Conservation (phyloP, 768 basidiomycete genomes). For the Mycena albidolilacea region DNA sequence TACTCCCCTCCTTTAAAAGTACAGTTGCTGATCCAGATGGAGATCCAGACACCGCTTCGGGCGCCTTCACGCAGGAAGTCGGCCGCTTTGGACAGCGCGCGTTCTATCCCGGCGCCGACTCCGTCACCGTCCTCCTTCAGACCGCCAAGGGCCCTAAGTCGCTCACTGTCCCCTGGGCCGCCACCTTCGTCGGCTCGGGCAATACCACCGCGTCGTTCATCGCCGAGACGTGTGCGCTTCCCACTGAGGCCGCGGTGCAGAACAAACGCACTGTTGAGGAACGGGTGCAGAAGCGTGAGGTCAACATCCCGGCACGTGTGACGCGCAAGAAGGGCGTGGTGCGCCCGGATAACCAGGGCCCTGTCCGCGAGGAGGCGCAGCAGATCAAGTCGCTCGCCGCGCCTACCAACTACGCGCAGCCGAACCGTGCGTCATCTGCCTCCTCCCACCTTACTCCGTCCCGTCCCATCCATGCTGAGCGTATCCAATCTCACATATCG, state of each 20-base stretch:
- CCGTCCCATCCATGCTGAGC: too few relatives aligned
- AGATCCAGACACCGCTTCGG: conserved; percentile 24
- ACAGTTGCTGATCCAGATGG: background rate
- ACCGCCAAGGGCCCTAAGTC: conserved; percentile 22
- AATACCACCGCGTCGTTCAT: conserved; percentile 38
- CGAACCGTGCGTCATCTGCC: conserved; percentile 22
- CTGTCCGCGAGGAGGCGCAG: background rate
- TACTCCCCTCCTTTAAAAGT: too few relatives aligned
- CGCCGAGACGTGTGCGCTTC: conserved; percentile 24
- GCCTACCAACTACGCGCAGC: conserved; percentile 15
- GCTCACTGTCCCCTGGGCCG: conserved; percentile 38
- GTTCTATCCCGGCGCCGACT: conserved; percentile 37
- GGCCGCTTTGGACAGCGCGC: conserved; percentile 38
- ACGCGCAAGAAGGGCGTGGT: conserved; percentile 30
- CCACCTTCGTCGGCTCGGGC: conserved; percentile 33
- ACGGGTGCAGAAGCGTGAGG: conserved; percentile 5
- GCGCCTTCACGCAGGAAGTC: conserved; percentile 38
- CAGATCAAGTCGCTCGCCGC: background rate
- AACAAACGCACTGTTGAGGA: conserved; percentile 4
- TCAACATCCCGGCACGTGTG: background rate
- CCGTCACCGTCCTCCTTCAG: conserved; percentile 22
- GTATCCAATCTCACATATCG: background rate
- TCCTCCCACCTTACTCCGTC: too few relatives aligned
- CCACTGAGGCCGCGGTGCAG: background rate
- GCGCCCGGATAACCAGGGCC: conserved; percentile 27